Base-by-base conservation (phyloP, 306 rosid species). In the Styphnolobium japonicum region DNA sequence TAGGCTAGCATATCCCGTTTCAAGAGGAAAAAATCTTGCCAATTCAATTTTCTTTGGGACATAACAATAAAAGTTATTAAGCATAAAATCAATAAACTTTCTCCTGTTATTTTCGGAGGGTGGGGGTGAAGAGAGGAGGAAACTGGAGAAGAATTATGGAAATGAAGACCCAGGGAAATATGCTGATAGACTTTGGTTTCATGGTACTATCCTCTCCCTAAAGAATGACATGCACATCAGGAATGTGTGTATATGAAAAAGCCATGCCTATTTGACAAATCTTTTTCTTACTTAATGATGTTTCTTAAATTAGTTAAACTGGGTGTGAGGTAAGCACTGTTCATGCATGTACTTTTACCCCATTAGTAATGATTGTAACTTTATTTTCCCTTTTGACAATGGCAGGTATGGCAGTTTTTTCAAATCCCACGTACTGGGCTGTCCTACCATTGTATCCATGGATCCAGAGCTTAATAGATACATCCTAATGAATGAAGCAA, bases 371-470 rank as follows among this genome's bases (percentile, higher is more conserved):
- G 21, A 77, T 77, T 66, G 76, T 76, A 71, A 60, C 33, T 43
- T 85, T 74, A 9, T 56, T 70, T 78, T 60, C 52, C 63, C 55
- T 56, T 67, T 66, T 69, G 48, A 53, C 31, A 66, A 34, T 80
- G 52, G 79, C 90, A 93, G 99, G 93, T 96, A 89, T 81, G 99
- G 99, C 56, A 88, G 92, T 82, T 87, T 96, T 79, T 96, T 96
- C 93, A 96, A 96, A 80, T 93, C 99, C 48, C 99, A 96, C 88
- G 85, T 96, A 75, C 84, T 96, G 65, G 99, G 99, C 10, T 91
- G 98, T 85, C 99, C 99, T 67, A 96, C 98, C 48, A 88, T 90
- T 48, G 98, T 96, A 53, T 96, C 97, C 2, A 93, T 96, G 98
- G 99, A 96, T 91, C 88, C 99, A 64, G 99, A 96, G 81, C 55